These are phyloP conservation scores for Juncus inflexus DNA, from an alignment of 176 grass and related monocot species.

Conservation along the genomic window DNA sequence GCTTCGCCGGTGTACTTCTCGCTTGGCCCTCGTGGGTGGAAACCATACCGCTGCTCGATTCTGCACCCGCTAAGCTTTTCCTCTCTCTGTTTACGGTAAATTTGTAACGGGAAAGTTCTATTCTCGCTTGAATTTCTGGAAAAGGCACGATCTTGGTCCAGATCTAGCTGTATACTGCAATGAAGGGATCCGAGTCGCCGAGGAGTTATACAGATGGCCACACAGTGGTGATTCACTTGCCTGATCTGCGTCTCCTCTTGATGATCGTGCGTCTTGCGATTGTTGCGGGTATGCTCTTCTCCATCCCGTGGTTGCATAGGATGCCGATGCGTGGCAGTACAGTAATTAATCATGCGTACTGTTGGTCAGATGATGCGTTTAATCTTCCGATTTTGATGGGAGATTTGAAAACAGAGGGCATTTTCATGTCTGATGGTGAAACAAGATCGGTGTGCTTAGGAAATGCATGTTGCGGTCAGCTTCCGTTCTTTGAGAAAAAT, in stretches of 20 bases:
- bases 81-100: slow-evolving; percentile 5
- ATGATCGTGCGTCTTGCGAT: slow-evolving; percentile 54
- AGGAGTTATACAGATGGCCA: slow-evolving; percentile 22
- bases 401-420: slow-evolving; percentile 53
- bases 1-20: slow-evolving; percentile 37
- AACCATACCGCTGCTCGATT: slow-evolving; percentile 92
- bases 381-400: slow-evolving; percentile 51
- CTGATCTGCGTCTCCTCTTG: slow-evolving; percentile 44
- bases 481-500: slow-evolving; percentile 28
- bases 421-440: slow-evolving; percentile 21
- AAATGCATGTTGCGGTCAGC: slow-evolving; percentile 17
- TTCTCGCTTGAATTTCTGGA: slow-evolving; percentile 7
- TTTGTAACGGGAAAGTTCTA: neutral
- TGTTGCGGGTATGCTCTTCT: slow-evolving; percentile 42
- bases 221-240: slow-evolving; percentile 53
- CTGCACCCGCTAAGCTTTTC: slow-evolving; percentile 62
- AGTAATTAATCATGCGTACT: neutral
- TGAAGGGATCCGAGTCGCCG: slow-evolving; percentile 11
- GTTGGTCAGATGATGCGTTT: slow-evolving; percentile 31
- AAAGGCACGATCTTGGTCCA: neutral
- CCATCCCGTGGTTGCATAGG: slow-evolving; percentile 43
- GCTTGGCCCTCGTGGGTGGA: slow-evolving; percentile 88
- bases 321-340: slow-evolving; percentile 10
- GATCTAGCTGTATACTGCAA: slow-evolving; percentile 7
- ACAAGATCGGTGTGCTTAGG: slow-evolving; percentile 42